A percentile compares a stretch with the other conserved stretches of the same genome.
These are phyloP conservation scores for Hyaloscypha variabilis DNA, from an alignment of 495 filamentous ascomycete species.

Conservation along the genomic window DNA sequence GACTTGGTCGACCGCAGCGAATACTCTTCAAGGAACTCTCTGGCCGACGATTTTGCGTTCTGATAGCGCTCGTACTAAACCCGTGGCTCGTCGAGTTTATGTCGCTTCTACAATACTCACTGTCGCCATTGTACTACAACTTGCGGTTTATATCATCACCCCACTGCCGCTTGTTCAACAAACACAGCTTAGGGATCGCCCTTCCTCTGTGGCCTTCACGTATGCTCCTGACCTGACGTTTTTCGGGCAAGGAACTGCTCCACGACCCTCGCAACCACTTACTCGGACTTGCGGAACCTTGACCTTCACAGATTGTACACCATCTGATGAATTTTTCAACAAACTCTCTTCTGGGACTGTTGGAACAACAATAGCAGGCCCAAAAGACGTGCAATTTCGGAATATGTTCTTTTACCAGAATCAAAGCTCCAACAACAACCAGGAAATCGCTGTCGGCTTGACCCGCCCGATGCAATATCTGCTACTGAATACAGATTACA, in stretches of 20 bases:
- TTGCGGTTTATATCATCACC: neutral
- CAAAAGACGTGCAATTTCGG: constrained; percentile 3
- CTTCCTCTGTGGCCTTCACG: neutral
- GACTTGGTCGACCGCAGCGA: neutral
- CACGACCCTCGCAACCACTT: neutral
- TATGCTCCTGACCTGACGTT: neutral
- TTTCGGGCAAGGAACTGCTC: neutral
- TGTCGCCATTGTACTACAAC: neutral
- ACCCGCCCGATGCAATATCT: neutral
- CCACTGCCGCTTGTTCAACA: neutral
- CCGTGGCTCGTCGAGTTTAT: neutral
- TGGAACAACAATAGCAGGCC: neutral
- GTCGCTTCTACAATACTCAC: neutral
- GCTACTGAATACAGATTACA: neutral
- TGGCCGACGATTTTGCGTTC: neutral
- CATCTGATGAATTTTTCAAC: constrained; percentile 1
- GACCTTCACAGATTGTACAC: constrained; percentile 1
- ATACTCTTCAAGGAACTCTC: neutral
- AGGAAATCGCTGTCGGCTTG: neutral
- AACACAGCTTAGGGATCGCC: neutral
- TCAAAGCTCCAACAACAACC: constrained; percentile 5
- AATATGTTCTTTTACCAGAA: constrained; percentile 4
- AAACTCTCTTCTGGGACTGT: constrained; percentile 3
- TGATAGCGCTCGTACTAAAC: neutral
- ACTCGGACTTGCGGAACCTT: constrained; percentile 1